A percentile compares a stretch with the other conserved stretches of the same genome.
phyloP scores from a whole-genome alignment of 2,329 filamentous ascomycete species.

The Penicillium aurantiogriseum region DNA sequence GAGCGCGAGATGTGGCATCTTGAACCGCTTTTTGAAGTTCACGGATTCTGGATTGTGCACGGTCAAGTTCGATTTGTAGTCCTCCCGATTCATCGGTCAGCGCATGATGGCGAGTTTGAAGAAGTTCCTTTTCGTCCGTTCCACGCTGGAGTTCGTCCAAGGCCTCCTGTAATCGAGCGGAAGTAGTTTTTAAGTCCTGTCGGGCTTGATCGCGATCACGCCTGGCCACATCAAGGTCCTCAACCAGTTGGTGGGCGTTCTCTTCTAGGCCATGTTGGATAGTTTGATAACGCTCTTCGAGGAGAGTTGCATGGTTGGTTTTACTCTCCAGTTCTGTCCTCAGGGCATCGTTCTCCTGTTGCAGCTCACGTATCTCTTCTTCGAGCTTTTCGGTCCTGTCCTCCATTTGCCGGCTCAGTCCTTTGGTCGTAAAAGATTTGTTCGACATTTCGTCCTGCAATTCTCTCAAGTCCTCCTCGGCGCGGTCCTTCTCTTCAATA shows the following conservation, averaged over 20 bases:
- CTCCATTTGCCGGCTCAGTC: slow-evolving; percentile 71
- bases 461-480: slow-evolving; percentile 57
- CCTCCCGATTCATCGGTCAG: slow-evolving; percentile 64
- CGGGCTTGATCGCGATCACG: slow-evolving; percentile 49
- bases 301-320: slow-evolving; percentile 39
- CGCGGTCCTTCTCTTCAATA: slow-evolving; percentile 51
- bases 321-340: slow-evolving; percentile 48
- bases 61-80: slow-evolving; percentile 64
- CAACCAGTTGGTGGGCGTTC: slow-evolving; percentile 39
- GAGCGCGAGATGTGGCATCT: slow-evolving; percentile 56
- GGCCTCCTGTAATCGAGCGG: slow-evolving; percentile 53
- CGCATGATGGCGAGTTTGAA: slow-evolving; percentile 68
- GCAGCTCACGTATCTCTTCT: slow-evolving; percentile 59
- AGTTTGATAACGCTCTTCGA: slow-evolving; percentile 52
- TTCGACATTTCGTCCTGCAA: slow-evolving; percentile 75
- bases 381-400: slow-evolving; percentile 67
- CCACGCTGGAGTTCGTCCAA: slow-evolving; percentile 60
- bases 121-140: slow-evolving; percentile 63
- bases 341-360: slow-evolving; percentile 46
- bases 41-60: slow-evolving; percentile 43
- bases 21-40: slow-evolving; percentile 52
- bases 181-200: slow-evolving; percentile 42
- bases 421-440: slow-evolving; percentile 74
- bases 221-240: slow-evolving; percentile 45
- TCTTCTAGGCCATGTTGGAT: slow-evolving; percentile 40